Evolutionary conservation across 1,139 yeast genomes (phyloP).

Genomic region (Debaryomyces fabryi): DNA sequence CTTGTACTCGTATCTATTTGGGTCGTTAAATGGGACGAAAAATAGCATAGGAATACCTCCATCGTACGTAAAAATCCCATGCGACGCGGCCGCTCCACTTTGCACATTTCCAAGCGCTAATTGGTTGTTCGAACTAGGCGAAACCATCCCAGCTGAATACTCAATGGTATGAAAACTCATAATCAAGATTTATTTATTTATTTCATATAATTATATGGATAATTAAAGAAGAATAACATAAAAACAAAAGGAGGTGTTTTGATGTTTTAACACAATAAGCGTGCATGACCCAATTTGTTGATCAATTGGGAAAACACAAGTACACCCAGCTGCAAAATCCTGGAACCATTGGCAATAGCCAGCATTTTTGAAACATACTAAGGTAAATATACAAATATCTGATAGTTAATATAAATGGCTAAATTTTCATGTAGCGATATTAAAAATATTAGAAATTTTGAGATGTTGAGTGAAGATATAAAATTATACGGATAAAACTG

Average conservation of each 20-base stretch:
- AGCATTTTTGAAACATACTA: neutral
- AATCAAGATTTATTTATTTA: neutral
- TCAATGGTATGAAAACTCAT: constrained; percentile 14
- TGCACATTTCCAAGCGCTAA: constrained; percentile 1
- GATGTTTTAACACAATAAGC: constrained; percentile 5
- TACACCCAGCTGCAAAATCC: constrained; percentile 4
- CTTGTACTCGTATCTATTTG: constrained; percentile 23
- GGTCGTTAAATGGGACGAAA: constrained; percentile 26
- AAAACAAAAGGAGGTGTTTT: constrained; percentile 9
- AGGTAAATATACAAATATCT: neutral
- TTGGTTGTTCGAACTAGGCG: neutral
- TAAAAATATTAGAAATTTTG: neutral
- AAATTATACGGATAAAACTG: neutral
- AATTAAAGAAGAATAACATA: neutral
- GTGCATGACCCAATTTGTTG: constrained; percentile 1
- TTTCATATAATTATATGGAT: neutral
- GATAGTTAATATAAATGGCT: neutral
- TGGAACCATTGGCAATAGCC: neutral
- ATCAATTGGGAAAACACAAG: constrained; percentile 5
- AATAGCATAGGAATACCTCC: constrained; percentile 25
- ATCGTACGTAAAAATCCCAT: constrained; percentile 8
- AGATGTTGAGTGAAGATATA: neutral
- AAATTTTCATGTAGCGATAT: neutral
- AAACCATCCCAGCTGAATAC: constrained; percentile 8
- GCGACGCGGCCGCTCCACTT: neutral